Percentiles rank a stretch among this genome's conserved stretches.
Evolutionary conservation across 352 stramenopile genomes (phyloP).

Genomic region (Blastocystis sp.): DNA sequence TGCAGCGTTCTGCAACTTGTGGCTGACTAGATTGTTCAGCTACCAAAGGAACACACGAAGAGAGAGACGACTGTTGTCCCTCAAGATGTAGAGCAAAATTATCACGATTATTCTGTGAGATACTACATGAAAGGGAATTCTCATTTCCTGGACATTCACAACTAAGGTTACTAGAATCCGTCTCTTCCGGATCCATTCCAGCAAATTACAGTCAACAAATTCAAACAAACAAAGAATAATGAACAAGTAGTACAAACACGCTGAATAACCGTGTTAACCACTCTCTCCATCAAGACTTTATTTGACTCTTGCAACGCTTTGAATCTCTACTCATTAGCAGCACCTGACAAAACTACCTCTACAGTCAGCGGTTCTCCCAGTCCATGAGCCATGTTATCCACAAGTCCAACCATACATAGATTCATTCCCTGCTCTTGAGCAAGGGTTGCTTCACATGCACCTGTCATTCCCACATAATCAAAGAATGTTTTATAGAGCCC

Average conservation of each 20-base stretch:
- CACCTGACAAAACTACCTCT: neutral
- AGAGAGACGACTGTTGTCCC: no score
- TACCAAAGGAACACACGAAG: no score
- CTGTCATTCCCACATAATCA: conserved; percentile 61
- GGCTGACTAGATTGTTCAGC: no score
- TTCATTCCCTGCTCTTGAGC: conserved; percentile 28
- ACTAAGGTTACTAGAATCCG: no score
- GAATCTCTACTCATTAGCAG: neutral
- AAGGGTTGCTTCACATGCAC: conserved; percentile 40
- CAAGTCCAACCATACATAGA: conserved; percentile 42
- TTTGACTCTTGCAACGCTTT: neutral
- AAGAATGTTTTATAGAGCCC: conserved; percentile 51
- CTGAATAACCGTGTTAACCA: neutral
- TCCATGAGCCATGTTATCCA: conserved; percentile 62
- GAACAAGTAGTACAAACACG: neutral
- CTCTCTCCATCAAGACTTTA: neutral
- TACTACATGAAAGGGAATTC: no score
- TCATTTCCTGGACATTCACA: no score
- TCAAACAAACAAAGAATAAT: neutral
- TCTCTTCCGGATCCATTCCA: neutral
- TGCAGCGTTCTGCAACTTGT: no score
- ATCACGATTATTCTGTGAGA: no score
- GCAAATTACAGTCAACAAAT: neutral
- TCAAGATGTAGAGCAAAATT: no score
- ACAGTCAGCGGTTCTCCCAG: conserved; percentile 21